Base-by-base conservation (phyloP, 352 stramenopile genomes). In the Globisporangium polare region DNA sequence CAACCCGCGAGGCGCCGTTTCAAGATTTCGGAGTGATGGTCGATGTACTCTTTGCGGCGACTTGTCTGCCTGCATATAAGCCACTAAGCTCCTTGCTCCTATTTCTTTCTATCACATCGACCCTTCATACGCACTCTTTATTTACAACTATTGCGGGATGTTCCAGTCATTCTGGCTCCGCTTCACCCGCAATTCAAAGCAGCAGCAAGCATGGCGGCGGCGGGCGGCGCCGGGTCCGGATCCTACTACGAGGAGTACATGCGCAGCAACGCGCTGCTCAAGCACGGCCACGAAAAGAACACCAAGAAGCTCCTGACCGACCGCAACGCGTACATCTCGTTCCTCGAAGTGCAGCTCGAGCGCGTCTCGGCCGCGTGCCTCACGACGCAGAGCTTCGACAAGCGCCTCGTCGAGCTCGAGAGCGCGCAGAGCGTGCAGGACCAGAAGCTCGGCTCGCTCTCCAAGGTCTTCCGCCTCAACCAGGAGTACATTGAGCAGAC, bases 171-270 rank as follows among this genome's bases (percentile, higher is more conserved):
- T n/a, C n/a, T 20, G 46, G 22, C 3, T 13, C 46, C 24, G 18
- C 22, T 26, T 5, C 57, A 29, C 33, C 15, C 8, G 33, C 33
- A 33, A 35, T 58, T 24, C 47, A 53, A 22, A 1, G 27, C 17
- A 20, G 27, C 17, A 20, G 46, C 46, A 53, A 39, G 7, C 26
- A 54, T 42, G 58, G 35, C 54, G 24, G 18, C 24, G 37, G 43
- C 29, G n/a, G n/a, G n/a, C 29, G 29, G 29, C 35, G 33, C 45
- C 18, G 39, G 22, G 15, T 56, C 58, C 20, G 80, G 83, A 17
- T 93, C 83, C 52, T 93, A 93, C 71, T 93, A 89, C 53, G 75
- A 90, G 29, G 81, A 89, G 62, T 93, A 91, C 69, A 91, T 93
- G 81, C 81, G 83, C 57, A 82, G 70, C 53, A 91, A 74, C 27